A percentile compares a stretch with the other conserved stretches of the same genome.
Evolutionary conservation across 2,329 filamentous ascomycete species (phyloP).

Genomic region (Pseudocercospora fuligena): DNA sequence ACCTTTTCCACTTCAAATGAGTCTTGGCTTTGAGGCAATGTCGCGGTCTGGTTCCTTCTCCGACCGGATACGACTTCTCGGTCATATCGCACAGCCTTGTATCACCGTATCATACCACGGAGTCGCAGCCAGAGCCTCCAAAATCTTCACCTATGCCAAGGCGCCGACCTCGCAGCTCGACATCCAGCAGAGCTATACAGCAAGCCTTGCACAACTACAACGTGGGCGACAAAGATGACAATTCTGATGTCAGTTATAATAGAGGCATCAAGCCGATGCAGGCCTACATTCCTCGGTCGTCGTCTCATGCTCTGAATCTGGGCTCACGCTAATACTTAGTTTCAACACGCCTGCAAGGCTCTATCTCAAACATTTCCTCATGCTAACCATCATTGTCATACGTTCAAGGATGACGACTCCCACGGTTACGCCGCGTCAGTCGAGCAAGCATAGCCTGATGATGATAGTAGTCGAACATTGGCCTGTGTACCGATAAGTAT

Average conservation of each 20-base stretch:
- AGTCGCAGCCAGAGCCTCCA: neutral
- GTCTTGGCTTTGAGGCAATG: neutral
- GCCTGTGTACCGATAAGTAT: no score
- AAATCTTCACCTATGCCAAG: neutral
- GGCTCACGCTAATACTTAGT: no score
- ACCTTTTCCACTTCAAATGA: neutral
- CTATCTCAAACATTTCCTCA: neutral
- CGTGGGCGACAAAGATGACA: no score
- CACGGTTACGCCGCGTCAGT: neutral
- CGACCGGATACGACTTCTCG: neutral
- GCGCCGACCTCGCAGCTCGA: neutral
- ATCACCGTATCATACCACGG: neutral
- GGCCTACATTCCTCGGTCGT: no score
- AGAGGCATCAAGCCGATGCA: no score
- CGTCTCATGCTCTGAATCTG: no score
- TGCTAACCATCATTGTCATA: neutral
- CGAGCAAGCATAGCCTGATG: neutral
- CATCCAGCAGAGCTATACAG: neutral
- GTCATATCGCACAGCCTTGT: neutral
- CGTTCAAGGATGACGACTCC: neutral
- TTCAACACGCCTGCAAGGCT: neutral
- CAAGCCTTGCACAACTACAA: no score
- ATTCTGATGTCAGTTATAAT: no score
- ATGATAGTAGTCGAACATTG: no score
- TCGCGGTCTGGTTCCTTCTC: neutral